Evolutionary conservation across 1,284 basidiomycete genomes (phyloP).

Genomic region (Fomitopsis palustris): DNA sequence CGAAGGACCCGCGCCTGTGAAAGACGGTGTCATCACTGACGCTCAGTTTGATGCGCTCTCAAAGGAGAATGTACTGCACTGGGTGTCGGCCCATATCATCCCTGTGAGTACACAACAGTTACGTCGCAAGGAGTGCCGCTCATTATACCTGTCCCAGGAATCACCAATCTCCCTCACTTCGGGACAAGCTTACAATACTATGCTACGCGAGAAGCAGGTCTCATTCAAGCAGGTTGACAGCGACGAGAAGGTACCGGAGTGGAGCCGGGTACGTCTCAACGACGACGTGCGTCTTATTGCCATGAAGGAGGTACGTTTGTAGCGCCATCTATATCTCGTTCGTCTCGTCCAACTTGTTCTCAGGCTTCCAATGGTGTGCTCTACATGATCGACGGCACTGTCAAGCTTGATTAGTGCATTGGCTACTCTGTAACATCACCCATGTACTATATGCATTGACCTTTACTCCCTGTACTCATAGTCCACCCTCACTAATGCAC

Average conservation of each 20-base stretch:
- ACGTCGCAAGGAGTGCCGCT: conserved; percentile 1
- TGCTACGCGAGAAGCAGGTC: conserved; percentile 52
- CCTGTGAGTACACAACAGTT: conserved; percentile 43
- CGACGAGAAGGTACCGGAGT: conserved; percentile 41
- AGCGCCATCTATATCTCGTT: not conserved
- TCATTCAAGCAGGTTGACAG: conserved; percentile 40
- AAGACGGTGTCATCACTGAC: conserved; percentile 50
- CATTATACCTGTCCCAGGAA: conserved; percentile 1
- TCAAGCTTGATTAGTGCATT: conserved; percentile 35
- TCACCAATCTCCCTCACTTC: conserved; percentile 34
- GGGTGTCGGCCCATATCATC: conserved; percentile 73
- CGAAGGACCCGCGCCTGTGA: conserved; percentile 42
- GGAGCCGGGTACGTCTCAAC: conserved; percentile 55
- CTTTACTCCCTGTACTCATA: not conserved
- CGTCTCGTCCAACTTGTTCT: conserved; percentile 9
- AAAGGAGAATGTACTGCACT: conserved; percentile 62
- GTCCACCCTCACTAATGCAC: not conserved
- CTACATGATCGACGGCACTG: conserved; percentile 67
- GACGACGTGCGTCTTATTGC: conserved; percentile 47
- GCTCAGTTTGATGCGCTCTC: conserved; percentile 57
- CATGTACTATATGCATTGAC: not conserved
- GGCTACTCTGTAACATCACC: not conserved
- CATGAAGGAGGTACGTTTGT: conserved; percentile 51
- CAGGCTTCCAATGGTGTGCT: conserved; percentile 69
- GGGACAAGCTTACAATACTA: conserved; percentile 39